phyloP scores from a whole-genome alignment of 2,329 filamentous ascomycete genomes.

The Salinomyces thailandicus region DNA sequence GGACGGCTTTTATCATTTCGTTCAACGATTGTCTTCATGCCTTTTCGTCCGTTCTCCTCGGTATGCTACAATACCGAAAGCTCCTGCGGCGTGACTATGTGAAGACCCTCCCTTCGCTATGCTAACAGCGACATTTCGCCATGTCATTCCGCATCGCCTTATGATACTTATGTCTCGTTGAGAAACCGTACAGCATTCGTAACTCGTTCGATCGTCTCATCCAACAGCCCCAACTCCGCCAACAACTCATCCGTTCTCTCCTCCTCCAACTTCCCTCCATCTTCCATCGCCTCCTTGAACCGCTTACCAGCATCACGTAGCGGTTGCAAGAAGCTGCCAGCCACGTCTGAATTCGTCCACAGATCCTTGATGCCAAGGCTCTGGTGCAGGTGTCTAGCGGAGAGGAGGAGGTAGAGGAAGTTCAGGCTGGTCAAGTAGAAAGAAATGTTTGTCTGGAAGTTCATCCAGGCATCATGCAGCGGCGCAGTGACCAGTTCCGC shows the following conservation, averaged over 20 bases:
- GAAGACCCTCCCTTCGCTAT: background rate
- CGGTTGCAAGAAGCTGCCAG: slow-evolving; percentile 34
- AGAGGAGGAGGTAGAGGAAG: slow-evolving; percentile 48
- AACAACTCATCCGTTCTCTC: slow-evolving; percentile 27
- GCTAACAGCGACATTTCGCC: background rate
- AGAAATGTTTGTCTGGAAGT: slow-evolving; percentile 41
- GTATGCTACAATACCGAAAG: slow-evolving; percentile 5
- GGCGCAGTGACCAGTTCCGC: slow-evolving; percentile 31
- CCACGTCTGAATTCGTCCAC: slow-evolving; percentile 31
- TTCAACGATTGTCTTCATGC: too few species aligned
- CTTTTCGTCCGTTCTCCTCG: too few species aligned
- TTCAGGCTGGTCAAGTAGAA: slow-evolving; percentile 48
- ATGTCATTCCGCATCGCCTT: background rate
- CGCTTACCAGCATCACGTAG: slow-evolving; percentile 28
- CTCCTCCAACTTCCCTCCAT: slow-evolving; percentile 27
- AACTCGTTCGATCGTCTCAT: slow-evolving; percentile 24
- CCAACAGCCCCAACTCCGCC: slow-evolving; percentile 25
- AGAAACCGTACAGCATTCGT: slow-evolving; percentile 20
- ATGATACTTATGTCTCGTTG: slow-evolving; percentile 17
- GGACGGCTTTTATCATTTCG: too few species aligned
- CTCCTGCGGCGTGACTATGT: background rate
- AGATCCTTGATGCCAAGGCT: slow-evolving; percentile 38
- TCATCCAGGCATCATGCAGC: slow-evolving; percentile 31
- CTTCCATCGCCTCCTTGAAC: slow-evolving; percentile 29
- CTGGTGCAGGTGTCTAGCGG: slow-evolving; percentile 38